phyloP scores from a whole-genome alignment of 148 eudicot genomes.

The Fallopia convolvulus region DNA sequence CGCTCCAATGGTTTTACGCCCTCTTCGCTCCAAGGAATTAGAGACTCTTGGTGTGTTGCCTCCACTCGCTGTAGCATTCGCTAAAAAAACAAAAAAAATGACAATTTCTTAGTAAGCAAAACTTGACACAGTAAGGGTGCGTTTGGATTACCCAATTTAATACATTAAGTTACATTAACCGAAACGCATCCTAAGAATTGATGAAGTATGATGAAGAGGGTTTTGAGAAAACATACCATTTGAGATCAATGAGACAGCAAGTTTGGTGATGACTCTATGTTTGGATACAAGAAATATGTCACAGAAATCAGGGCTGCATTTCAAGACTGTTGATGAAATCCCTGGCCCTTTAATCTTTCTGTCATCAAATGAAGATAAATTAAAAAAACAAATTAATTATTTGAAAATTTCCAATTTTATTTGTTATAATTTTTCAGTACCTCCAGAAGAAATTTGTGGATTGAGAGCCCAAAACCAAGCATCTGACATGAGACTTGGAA shows the following conservation, averaged over 20 bases:
- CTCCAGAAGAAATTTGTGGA: constrained; percentile 30
- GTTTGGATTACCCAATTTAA: too few species aligned
- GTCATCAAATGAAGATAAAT: background rate
- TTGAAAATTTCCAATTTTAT: too few species aligned
- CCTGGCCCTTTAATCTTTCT: constrained; percentile 38
- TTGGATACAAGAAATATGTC: constrained; percentile 35
- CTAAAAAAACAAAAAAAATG: background rate
- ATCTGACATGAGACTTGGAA: constrained; percentile 24
- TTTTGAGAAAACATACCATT: constrained; percentile 23
- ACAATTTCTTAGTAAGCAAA: background rate
- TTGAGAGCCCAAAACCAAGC: constrained; percentile 49
- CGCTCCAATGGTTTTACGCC: constrained; percentile 5
- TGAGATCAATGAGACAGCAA: constrained; percentile 18
- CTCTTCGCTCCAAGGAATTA: constrained; percentile 4
- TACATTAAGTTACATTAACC: too few species aligned
- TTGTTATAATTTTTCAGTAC: constrained; percentile 15
- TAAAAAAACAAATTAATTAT: background rate
- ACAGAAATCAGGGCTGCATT: constrained; percentile 40
- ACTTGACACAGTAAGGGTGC: too few species aligned
- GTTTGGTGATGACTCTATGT: constrained; percentile 29
- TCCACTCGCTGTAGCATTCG: background rate
- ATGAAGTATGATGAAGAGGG: background rate
- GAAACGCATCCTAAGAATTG: too few species aligned
- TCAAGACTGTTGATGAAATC: constrained; percentile 40
- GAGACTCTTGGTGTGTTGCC: background rate